A percentile compares a stretch with the other conserved stretches of the same genome.
These are phyloP conservation scores for Scheffersomyces stambukii DNA, from an alignment of 1,139 yeast genomes.

Conservation along the genomic window DNA sequence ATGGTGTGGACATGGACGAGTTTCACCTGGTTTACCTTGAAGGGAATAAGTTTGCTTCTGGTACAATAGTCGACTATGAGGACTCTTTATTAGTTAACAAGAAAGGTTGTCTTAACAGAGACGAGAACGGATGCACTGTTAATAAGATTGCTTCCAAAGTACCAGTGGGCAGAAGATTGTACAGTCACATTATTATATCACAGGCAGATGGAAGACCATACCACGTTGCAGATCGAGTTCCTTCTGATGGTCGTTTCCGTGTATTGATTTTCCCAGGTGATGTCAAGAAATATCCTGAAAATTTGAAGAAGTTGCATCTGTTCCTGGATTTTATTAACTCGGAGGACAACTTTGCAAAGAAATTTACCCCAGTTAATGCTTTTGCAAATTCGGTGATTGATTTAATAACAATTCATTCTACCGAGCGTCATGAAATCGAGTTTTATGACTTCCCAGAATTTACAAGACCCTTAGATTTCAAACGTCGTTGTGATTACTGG, in stretches of 20 bases:
- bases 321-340: slow-evolving; percentile 14
- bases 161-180: slow-evolving; percentile 24
- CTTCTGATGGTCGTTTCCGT: slow-evolving; percentile 23
- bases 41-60: slow-evolving; percentile 30
- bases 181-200: slow-evolving; percentile 16
- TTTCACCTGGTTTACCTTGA: slow-evolving; percentile 21
- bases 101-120: slow-evolving; percentile 3
- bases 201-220: slow-evolving; percentile 23
- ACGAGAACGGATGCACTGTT: slow-evolving; percentile 5
- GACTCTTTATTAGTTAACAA: slow-evolving; percentile 14
- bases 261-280: slow-evolving; percentile 23
- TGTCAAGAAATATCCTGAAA: slow-evolving; percentile 10
- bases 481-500: slow-evolving; percentile 27
- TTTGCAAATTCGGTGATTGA: slow-evolving; percentile 22
- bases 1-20: slow-evolving; percentile 24
- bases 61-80: slow-evolving; percentile 25
- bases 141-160: slow-evolving; percentile 16
- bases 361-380: slow-evolving; percentile 22
- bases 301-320: slow-evolving; percentile 10
- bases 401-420: slow-evolving; percentile 18
- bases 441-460: slow-evolving; percentile 24
- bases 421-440: slow-evolving; percentile 17
- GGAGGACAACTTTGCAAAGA: slow-evolving; percentile 14
- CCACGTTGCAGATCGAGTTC: slow-evolving; percentile 19
- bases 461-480: slow-evolving; percentile 21